Conservation (phyloP, 805 yeast species). For the Tetrapisispora phaffii region DNA sequence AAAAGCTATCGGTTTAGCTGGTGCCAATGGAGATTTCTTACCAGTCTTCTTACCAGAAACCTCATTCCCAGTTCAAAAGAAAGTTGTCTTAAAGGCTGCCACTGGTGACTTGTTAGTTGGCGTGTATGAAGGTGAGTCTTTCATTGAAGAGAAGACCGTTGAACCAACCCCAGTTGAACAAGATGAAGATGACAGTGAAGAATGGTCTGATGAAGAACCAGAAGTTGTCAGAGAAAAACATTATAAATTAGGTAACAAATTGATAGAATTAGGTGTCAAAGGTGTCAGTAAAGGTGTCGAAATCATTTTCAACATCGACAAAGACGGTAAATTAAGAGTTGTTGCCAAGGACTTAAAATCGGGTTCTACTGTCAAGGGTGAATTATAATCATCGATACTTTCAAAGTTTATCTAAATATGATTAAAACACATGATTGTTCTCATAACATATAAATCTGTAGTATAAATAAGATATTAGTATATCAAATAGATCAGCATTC, state of each 20-base stretch:
- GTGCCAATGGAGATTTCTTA: conserved; percentile 59
- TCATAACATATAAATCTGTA: neutral
- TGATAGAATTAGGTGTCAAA: conserved; percentile 71
- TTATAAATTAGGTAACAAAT: conserved; percentile 58
- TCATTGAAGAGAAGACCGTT: conserved; percentile 69
- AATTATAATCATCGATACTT: conserved; percentile 21
- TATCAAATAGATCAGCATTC: neutral
- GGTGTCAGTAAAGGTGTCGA: conserved; percentile 64
- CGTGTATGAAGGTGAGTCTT: conserved; percentile 77
- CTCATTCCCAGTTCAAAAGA: conserved; percentile 80
- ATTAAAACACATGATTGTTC: neutral
- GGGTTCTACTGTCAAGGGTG: conserved; percentile 50
- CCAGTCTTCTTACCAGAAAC: conserved; percentile 75
- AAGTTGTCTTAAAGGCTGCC: conserved; percentile 51
- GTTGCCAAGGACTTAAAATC: conserved; percentile 55
- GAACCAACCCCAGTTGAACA: conserved; percentile 39
- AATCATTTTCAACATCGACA: conserved; percentile 44
- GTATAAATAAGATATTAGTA: neutral
- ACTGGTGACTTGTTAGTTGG: conserved; percentile 55
- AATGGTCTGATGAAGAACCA: conserved; percentile 66
- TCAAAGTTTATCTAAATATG: neutral
- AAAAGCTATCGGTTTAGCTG: conserved; percentile 77
- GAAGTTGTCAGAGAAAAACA: conserved; percentile 71
- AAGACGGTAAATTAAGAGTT: conserved; percentile 49
- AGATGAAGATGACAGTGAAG: conserved; percentile 29